phyloP scores from a whole-genome alignment of 345 rosid species.

The Excoecaria cochinchinensis region DNA sequence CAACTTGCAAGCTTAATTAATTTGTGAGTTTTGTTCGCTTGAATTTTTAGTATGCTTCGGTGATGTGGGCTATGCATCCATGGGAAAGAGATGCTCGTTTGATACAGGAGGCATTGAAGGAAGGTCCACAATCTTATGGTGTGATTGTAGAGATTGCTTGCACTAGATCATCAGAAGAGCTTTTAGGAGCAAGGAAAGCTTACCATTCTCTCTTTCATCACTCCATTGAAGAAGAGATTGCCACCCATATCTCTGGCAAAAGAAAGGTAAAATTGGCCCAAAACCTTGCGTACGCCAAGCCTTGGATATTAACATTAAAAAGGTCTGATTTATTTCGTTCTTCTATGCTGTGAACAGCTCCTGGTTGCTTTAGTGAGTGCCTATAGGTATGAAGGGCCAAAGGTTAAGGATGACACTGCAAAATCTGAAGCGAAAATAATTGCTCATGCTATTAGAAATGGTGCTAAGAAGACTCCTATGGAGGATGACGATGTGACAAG shows the following conservation, averaged over 20 bases:
- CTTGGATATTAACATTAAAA: neutral
- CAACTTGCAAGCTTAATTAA: neutral
- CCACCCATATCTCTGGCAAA: constrained; percentile 44
- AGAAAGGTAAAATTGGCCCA: constrained; percentile 44
- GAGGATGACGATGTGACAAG: constrained; percentile 67
- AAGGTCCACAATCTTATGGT: constrained; percentile 49
- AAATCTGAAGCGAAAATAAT: constrained; percentile 69
- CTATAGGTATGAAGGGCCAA: constrained; percentile 79
- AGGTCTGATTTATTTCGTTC: neutral
- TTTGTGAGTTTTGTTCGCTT: neutral
- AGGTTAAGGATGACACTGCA: constrained; percentile 49
- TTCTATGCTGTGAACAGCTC: constrained; percentile 45
- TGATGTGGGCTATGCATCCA: constrained; percentile 75
- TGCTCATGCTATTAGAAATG: constrained; percentile 40
- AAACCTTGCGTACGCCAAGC: too few species aligned
- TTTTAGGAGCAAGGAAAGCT: constrained; percentile 90
- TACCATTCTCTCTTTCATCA: constrained; percentile 84
- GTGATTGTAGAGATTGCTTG: constrained; percentile 77
- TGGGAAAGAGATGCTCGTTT: constrained; percentile 97
- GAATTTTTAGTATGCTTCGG: constrained; percentile 56
- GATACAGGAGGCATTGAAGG: constrained; percentile 55
- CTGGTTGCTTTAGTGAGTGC: constrained; percentile 90
- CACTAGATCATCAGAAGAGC: constrained; percentile 72
- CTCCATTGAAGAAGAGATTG: constrained; percentile 82
- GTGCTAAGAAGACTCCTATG: constrained; percentile 23